Evolutionary conservation across 139 green algal species (phyloP).

Genomic region (Medakamo hakoo): DNA sequence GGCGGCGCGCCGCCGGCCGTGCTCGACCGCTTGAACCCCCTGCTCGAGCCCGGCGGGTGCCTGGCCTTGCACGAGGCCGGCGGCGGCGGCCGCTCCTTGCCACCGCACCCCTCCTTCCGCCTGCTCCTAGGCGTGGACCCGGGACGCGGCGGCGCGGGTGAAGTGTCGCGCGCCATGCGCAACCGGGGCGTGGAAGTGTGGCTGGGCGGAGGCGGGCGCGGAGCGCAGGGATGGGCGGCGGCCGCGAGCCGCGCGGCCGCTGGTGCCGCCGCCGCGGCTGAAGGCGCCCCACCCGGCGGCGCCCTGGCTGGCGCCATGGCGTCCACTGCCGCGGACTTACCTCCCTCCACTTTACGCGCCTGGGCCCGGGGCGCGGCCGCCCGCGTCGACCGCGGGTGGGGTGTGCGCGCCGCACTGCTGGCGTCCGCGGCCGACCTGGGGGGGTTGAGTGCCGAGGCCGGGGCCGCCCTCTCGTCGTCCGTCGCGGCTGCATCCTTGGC

Average conservation of each 20-base stretch:
- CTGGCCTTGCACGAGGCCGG: constrained; percentile 83
- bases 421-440: too few relatives aligned
- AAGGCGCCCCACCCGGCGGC: background rate
- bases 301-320: background rate
- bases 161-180: constrained; percentile 92
- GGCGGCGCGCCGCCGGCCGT: constrained; percentile 93
- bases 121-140: constrained; percentile 88
- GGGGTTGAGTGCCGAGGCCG: too few relatives aligned
- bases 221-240: background rate
- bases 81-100: constrained; percentile 39
- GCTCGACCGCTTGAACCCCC: constrained; percentile 89
- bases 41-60: constrained; percentile 76
- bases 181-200: constrained; percentile 93
- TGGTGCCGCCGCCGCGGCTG: background rate
- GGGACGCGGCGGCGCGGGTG: constrained; percentile 40
- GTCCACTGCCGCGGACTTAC: background rate
- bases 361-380: background rate
- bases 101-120: constrained; percentile 78
- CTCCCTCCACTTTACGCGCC: background rate
- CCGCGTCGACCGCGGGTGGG: background rate
- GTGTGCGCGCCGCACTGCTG: background rate
- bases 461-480: too few relatives aligned
- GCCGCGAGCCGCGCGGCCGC: background rate
- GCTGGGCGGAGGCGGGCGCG: constrained; percentile 14
- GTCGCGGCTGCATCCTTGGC: too few relatives aligned